These are phyloP conservation scores for Sporobolomyces phaffii DNA, from an alignment of 768 basidiomycete species.

Conservation along the genomic window DNA sequence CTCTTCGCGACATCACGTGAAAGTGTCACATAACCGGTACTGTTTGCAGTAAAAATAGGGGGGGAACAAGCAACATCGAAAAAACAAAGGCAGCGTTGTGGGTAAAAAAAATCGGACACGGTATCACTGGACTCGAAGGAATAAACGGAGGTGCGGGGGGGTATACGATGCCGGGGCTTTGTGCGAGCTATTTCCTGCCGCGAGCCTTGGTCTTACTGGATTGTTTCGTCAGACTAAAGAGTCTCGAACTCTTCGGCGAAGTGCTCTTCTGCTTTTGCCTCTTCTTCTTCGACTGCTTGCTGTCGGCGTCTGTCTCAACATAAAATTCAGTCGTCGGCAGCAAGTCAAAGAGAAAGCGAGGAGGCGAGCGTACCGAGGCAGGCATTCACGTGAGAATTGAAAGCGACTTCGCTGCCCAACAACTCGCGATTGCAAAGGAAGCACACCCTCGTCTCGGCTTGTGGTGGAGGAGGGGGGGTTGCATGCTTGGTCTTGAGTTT, in stretches of 20 bases:
- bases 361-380: slow-evolving; percentile 3
- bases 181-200: too few species aligned
- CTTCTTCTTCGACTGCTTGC: too few species aligned
- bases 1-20: too few species aligned
- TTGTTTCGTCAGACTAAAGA: background rate
- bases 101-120: background rate
- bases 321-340: too few species aligned
- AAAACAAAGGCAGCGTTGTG: background rate
- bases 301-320: too few species aligned
- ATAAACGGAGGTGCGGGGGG: too few species aligned
- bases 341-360: too few species aligned
- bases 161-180: too few species aligned
- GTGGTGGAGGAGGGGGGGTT: background rate
- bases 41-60: too few species aligned
- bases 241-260: background rate
- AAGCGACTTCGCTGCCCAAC: slow-evolving; percentile 17
- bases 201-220: background rate
- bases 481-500: background rate
- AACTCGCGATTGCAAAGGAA: slow-evolving; percentile 7
- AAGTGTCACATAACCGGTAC: too few species aligned
- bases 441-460: background rate
- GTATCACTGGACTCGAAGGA: too few species aligned
- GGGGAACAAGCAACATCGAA: background rate
- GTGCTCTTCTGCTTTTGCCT: background rate
- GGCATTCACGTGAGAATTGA: slow-evolving; percentile 17